phyloP scores from a whole-genome alignment of 2,329 filamentous ascomycete genomes.

The Helminthosporium solani region DNA sequence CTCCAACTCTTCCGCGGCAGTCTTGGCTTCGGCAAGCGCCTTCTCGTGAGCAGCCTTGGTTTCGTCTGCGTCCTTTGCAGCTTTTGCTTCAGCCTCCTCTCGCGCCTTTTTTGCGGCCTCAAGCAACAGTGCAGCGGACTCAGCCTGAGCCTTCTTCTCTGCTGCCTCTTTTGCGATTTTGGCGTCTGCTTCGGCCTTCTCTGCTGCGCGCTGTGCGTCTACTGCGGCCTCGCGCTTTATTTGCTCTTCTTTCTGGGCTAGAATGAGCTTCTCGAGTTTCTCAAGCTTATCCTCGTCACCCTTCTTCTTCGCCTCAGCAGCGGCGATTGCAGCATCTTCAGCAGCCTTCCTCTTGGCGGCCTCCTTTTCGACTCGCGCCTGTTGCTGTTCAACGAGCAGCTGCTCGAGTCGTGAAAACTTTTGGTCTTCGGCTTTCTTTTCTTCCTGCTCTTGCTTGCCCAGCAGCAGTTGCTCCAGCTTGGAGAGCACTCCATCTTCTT shows the following conservation, averaged over 20 bases:
- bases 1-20: slow-evolving; percentile 47
- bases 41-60: slow-evolving; percentile 52
- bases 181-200: slow-evolving; percentile 51
- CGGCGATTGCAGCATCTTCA: slow-evolving; percentile 25
- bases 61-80: slow-evolving; percentile 32
- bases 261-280: slow-evolving; percentile 39
- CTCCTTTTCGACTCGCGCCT: slow-evolving; percentile 40
- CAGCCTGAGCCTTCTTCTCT: slow-evolving; percentile 46
- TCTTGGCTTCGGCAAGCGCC: slow-evolving; percentile 47
- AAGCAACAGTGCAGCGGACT: slow-evolving; percentile 23
- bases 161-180: slow-evolving; percentile 54
- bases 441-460: slow-evolving; percentile 23
- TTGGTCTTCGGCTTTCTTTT: slow-evolving; percentile 35
- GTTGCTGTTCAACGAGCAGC: slow-evolving; percentile 38
- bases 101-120: slow-evolving; percentile 29
- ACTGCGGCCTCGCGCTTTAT: slow-evolving; percentile 24
- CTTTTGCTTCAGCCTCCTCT: slow-evolving; percentile 30
- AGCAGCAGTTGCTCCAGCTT: slow-evolving; percentile 28
- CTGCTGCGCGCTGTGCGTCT: slow-evolving; percentile 35
- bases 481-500: slow-evolving; percentile 35
- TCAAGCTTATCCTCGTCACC: slow-evolving; percentile 32
- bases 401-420: slow-evolving; percentile 41
- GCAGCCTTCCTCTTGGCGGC: slow-evolving; percentile 36
- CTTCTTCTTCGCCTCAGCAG: slow-evolving; percentile 28
- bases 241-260: slow-evolving; percentile 35